Base-by-base conservation (phyloP, 2,329 filamentous ascomycete genomes). In the Rutstroemia sydowiana region DNA sequence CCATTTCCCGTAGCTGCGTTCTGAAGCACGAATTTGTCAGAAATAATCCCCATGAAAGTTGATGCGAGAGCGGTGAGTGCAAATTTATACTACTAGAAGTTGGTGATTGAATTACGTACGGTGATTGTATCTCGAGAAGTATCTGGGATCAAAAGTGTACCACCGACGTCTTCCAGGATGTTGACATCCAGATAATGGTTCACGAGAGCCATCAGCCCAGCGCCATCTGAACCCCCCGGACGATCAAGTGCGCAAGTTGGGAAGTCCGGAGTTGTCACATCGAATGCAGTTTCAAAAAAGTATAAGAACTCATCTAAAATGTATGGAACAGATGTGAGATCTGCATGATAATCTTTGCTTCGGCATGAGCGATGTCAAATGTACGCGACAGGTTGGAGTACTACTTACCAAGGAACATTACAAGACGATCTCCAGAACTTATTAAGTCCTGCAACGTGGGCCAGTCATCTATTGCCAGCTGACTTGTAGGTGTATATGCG, bases 201-300 rank as follows among this genome's bases (percentile, higher is more conserved):
- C 68, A 82, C 77, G 23, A 82, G 63, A 28, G 79, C 73, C 64
- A 82, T 74, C 43, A 74, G 69, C 45, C 74, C 74, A 6, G 20
- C 32, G 65, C 64, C 30, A 71, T 62, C 2, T 71, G 77, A 61
- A 18, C 57, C 59, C 6, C 54, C 61, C 0, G 87, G 87, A 7
- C 87, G 76, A 63, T 86, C 75, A 3, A 87, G 73, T 10, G 71
- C 70, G 69, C 87, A 92, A 39, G 76, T 77, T 62, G 81, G 81
- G 62, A 86, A 83, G 45, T 77, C 70, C 20, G 48, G 10, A 4
- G 32, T 39, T 1, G 75, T 80, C 5, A 59, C 57, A 57, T 86
- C 81, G 68, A 77, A 91, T 0, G 78, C 74, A 41, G 85, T 92
- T 66, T 92, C 87, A 71, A 85, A 90, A 58, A 85, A 77, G 67